These are phyloP conservation scores for Deinandra increscens DNA, from an alignment of 129 eudicot species.

Conservation along the genomic window DNA sequence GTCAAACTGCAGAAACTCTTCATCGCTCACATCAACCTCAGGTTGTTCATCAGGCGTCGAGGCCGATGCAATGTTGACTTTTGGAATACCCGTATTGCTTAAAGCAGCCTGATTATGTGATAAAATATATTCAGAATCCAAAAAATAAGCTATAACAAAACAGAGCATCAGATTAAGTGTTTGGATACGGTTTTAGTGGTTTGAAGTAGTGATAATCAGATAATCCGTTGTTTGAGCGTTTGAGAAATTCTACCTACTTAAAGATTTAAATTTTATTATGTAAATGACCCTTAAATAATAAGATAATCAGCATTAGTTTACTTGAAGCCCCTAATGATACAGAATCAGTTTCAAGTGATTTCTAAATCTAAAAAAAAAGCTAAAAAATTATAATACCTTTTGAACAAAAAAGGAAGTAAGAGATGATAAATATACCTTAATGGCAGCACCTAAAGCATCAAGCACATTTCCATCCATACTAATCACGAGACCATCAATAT, in stretches of 20 bases:
- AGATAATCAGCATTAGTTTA: neutral
- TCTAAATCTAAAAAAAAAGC: neutral
- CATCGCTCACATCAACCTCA: conserved; percentile 87
- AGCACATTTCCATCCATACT: conserved; percentile 90
- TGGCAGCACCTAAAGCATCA: conserved; percentile 98
- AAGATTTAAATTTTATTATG: neutral
- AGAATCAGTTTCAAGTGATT: neutral
- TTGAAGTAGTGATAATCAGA: neutral
- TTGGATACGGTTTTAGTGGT: neutral
- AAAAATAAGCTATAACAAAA: neutral
- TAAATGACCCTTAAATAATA: neutral
- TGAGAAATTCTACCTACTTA: neutral
- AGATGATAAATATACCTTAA: conserved; percentile 54
- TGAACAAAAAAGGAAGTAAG: neutral
- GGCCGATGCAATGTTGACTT: conserved; percentile 61
- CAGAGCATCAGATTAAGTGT: neutral
- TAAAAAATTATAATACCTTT: neutral
- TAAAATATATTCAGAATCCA: neutral
- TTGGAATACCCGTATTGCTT: conserved; percentile 82
- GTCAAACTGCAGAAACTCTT: conserved; percentile 87
- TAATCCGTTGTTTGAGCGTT: neutral
- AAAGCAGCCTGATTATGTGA: conserved; percentile 64
- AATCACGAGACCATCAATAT: conserved; percentile 87
- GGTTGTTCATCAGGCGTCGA: conserved; percentile 76
- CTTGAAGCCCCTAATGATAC: neutral